These are phyloP conservation scores for Micromonas pusilla DNA, from an alignment of 139 green algal species.

Conservation along the genomic window DNA sequence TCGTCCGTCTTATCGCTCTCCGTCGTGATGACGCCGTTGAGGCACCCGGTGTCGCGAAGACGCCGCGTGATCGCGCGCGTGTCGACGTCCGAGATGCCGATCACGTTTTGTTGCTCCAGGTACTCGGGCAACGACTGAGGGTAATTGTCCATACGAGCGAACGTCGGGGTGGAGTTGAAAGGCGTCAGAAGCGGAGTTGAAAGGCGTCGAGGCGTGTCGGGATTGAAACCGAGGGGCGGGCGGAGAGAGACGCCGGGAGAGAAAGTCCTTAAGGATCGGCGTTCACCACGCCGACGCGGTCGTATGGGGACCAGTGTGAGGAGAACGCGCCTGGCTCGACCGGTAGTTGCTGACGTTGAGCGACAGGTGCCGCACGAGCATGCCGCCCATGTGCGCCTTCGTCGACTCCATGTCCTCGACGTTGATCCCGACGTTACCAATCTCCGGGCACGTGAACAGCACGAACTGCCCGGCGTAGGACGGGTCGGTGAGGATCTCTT, in stretches of 20 bases:
- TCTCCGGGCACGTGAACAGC: constrained; percentile 92
- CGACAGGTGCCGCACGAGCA: constrained; percentile 77
- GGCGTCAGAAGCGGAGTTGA: too few relatives aligned
- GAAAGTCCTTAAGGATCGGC: too few relatives aligned
- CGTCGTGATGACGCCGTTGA: constrained; percentile 54
- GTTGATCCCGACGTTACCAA: constrained; percentile 98
- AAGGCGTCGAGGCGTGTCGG: too few relatives aligned
- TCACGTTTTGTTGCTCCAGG: constrained; percentile 44
- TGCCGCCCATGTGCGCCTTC: constrained; percentile 72
- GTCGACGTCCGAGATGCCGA: constrained; percentile 75
- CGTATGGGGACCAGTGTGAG: too few relatives aligned
- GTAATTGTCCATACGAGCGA: too few relatives aligned
- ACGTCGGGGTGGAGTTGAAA: too few relatives aligned
- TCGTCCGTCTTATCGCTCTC: constrained; percentile 63
- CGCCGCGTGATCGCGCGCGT: constrained; percentile 84
- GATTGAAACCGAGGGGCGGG: too few relatives aligned
- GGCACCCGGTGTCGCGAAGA: constrained; percentile 79
- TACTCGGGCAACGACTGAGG: constrained; percentile 78
- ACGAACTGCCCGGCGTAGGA: constrained; percentile 94
- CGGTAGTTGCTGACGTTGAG: constrained; percentile 92
- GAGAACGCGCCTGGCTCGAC: too few relatives aligned
- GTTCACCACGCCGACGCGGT: too few relatives aligned
- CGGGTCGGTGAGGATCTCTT: constrained; percentile 98
- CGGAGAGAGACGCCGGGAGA: too few relatives aligned
- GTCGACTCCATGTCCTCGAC: constrained; percentile 76